phyloP scores from a whole-genome alignment of 345 rosid species.

The Hibiscus mutabilis region DNA sequence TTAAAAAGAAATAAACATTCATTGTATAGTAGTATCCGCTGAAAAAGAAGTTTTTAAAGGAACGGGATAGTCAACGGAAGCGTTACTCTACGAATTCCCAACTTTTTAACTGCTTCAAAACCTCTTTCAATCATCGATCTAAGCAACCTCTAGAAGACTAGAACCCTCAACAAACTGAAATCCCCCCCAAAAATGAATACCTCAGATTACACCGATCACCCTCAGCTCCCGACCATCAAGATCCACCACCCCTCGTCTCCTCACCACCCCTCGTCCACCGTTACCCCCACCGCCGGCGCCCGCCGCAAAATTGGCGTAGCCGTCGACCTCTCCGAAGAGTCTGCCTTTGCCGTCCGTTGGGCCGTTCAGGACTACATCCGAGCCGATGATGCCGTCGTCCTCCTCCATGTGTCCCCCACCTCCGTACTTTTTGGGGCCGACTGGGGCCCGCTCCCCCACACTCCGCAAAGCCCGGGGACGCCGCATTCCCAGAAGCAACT shows the following conservation, averaged over 20 bases:
- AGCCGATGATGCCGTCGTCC: slow-evolving; percentile 84
- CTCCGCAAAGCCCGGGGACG: slow-evolving; percentile 13
- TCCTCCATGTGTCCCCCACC: slow-evolving; percentile 96
- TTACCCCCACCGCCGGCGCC: slow-evolving; percentile 74
- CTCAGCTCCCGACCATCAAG: slow-evolving; percentile 71
- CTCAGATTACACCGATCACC: slow-evolving; percentile 29
- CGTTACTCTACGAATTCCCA: no score
- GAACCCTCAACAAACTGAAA: neutral
- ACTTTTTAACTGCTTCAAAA: no score
- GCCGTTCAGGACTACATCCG: slow-evolving; percentile 84
- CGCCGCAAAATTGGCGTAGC: slow-evolving; percentile 95
- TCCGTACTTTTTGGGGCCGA: slow-evolving; percentile 96
- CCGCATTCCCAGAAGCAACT: slow-evolving; percentile 27
- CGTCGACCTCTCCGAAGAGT: slow-evolving; percentile 88
- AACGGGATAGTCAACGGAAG: no score
- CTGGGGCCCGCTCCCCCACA: slow-evolving; percentile 84
- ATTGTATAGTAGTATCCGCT: no score
- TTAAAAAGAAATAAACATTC: no score
- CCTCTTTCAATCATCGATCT: no score
- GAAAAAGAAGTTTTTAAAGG: no score
- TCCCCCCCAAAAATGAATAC: slow-evolving; percentile 14
- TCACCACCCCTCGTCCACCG: slow-evolving; percentile 32
- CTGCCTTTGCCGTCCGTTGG: slow-evolving; percentile 85
- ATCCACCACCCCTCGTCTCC: slow-evolving; percentile 61
- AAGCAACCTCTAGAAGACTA: no score